Base-by-base conservation (phyloP, 2,329 filamentous ascomycete genomes). In the Coniochaeta prunicola region DNA sequence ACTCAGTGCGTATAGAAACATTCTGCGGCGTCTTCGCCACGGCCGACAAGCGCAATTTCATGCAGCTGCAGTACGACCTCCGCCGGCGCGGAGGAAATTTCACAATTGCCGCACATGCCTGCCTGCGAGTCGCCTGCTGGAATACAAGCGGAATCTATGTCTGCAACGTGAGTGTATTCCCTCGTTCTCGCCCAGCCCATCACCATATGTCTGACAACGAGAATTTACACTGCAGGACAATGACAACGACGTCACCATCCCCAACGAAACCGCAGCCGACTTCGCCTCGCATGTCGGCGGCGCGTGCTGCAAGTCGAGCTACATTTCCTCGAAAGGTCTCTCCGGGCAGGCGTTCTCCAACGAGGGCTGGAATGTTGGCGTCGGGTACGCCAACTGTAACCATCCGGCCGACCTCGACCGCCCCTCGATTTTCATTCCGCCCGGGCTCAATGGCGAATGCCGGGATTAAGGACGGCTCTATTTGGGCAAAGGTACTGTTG, bases 371-470 rank as follows among this genome's bases (percentile, higher is more conserved):
- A 62, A 61, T 24, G 57, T 61, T 0, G 26, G 60, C 6, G 2
- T 61, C 7, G 55, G 26, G 0, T 62, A 61, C 42, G 61, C 53
- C 8, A 62, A 62, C 19, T 62, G 61, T 53, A 59, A 58, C n/a
- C 58, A 61, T 24, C 48, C 24, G 4, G 21, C 17, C 21, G n/a
- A 28, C 21, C 13, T 15, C 0, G 58, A 61, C 12, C 21, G 28
- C 1, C 61, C 61, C 0, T 9, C 26, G 13, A 58, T 57, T 55
- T 59, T 58, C 13, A 53, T 56, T 3, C 53, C 40, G 1, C 60
- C 55, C 50, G 61, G 59, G 21, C 57, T 59, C 19, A 62, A 62
- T 50, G 19, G 38, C 24, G 15, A 40, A 30, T 59, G 57, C 38
- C 50, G 53, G 10, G 26, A 21, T 17, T 53, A 30, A 38, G 36